Percentiles rank a stretch among this genome's conserved stretches.
phyloP scores from a whole-genome alignment of 1,284 basidiomycete species.

The Ustilago bromivora region DNA sequence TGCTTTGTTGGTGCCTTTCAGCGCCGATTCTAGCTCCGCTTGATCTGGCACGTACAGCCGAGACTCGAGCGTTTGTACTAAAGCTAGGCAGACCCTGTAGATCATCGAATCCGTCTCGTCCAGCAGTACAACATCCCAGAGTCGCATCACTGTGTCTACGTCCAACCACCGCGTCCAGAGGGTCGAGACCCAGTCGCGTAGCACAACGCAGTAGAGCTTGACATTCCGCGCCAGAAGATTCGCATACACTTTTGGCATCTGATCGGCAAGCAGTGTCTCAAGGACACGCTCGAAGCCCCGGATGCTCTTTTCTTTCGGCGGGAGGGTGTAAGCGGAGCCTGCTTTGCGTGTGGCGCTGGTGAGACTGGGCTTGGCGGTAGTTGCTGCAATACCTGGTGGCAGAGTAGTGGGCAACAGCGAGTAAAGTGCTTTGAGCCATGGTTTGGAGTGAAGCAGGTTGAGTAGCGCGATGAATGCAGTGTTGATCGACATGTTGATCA shows the following conservation, averaged over 20 bases:
- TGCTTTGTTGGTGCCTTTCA: slow-evolving; percentile 58
- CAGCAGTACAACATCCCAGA: slow-evolving; percentile 65
- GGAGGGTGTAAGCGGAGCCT: slow-evolving; percentile 7
- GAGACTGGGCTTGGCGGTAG: background rate
- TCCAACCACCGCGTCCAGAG: slow-evolving; percentile 60
- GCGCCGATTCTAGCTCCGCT: slow-evolving; percentile 50
- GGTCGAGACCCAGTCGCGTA: slow-evolving; percentile 56
- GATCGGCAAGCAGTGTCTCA: slow-evolving; percentile 88
- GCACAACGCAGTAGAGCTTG: slow-evolving; percentile 39
- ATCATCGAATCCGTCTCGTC: slow-evolving; percentile 60
- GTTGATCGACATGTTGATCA: slow-evolving; percentile 82
- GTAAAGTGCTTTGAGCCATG: slow-evolving; percentile 64
- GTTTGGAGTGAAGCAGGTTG: slow-evolving; percentile 75
- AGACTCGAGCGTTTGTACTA: slow-evolving; percentile 59
- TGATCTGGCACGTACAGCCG: slow-evolving; percentile 62
- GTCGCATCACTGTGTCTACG: slow-evolving; percentile 57
- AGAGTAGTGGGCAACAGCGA: slow-evolving; percentile 35
- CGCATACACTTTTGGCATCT: slow-evolving; percentile 86
- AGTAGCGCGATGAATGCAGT: slow-evolving; percentile 86
- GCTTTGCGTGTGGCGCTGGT: slow-evolving; percentile 10
- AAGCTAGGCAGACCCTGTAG: slow-evolving; percentile 59
- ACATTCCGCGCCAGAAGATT: slow-evolving; percentile 60
- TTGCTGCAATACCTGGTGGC: background rate
- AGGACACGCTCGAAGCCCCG: slow-evolving; percentile 77
- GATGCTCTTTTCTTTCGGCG: slow-evolving; percentile 42